These are phyloP conservation scores for Leccinum imitatum DNA, from an alignment of 768 basidiomycete species.

Conservation along the genomic window DNA sequence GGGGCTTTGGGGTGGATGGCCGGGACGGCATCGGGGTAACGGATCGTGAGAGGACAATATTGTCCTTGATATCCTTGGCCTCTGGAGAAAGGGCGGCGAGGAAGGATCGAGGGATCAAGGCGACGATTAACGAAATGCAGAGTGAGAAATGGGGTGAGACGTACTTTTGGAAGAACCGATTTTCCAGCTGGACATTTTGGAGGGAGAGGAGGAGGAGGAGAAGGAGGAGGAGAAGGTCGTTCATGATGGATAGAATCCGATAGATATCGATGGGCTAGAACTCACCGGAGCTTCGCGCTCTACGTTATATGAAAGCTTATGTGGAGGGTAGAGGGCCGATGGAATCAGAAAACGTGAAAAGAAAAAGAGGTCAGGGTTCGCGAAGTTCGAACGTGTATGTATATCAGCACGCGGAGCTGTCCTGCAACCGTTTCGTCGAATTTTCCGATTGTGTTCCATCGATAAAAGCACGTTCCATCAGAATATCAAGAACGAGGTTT, in stretches of 20 bases:
- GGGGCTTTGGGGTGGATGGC: conserved; percentile 72
- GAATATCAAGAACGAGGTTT: too few species aligned
- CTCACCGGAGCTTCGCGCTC: background rate
- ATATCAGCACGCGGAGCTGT: too few species aligned
- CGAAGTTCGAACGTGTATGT: background rate
- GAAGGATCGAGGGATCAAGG: conserved; percentile 11
- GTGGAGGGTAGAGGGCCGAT: background rate
- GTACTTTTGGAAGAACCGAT: conserved; percentile 40
- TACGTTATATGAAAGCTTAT: too few species aligned
- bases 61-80: conserved; percentile 68
- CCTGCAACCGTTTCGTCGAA: too few species aligned
- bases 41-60: conserved; percentile 71
- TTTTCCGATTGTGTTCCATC: too few species aligned
- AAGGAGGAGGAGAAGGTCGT: background rate
- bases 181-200: conserved; percentile 55
- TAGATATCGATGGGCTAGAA: background rate
- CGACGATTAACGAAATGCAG: background rate
- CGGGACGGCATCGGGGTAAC: conserved; percentile 80
- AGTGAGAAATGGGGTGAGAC: background rate
- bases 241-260: too few species aligned
- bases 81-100: conserved; percentile 38
- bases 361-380: background rate
- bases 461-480: too few species aligned
- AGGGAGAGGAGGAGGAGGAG: background rate
- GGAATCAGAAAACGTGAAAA: background rate